phyloP scores from a whole-genome alignment of 495 filamentous ascomycete genomes.

The Xylaria nigripes region DNA sequence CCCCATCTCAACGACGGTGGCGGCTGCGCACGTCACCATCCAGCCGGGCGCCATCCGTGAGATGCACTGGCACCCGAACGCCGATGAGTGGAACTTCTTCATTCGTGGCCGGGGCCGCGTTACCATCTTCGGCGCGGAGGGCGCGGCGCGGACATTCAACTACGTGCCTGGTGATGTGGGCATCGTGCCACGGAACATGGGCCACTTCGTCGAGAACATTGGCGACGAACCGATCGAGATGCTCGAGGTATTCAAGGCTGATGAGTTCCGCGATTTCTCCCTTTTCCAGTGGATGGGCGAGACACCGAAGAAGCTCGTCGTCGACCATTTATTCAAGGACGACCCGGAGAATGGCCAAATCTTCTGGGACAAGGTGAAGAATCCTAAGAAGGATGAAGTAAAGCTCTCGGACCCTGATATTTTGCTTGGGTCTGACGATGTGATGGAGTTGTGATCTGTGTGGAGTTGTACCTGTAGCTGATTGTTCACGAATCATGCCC shows the following conservation, averaged over 20 bases:
- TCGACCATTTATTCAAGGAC: conserved; percentile 51
- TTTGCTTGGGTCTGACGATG: conserved; percentile 1
- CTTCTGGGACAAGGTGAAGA: conserved; percentile 49
- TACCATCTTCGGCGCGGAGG: conserved; percentile 44
- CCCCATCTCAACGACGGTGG: conserved; percentile 54
- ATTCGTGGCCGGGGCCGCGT: conserved; percentile 42
- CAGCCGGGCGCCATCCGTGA: conserved; percentile 51
- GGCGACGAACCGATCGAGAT: conserved; percentile 53
- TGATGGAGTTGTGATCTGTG: conserved; percentile 14
- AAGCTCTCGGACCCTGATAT: conserved; percentile 18
- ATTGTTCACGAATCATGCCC: no score
- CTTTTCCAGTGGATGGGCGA: conserved; percentile 64
- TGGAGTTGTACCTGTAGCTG: no score
- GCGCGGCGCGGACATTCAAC: conserved; percentile 40
- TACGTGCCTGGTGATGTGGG: conserved; percentile 50
- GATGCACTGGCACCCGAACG: conserved; percentile 53
- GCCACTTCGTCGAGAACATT: conserved; percentile 57
- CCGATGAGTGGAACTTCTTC: conserved; percentile 52
- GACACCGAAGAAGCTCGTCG: conserved; percentile 53
- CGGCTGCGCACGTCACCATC: conserved; percentile 53
- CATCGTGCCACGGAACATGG: conserved; percentile 52
- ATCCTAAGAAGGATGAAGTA: conserved; percentile 41
- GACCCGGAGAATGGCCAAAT: conserved; percentile 46
- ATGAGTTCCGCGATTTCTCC: conserved; percentile 54
- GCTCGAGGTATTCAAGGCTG: conserved; percentile 51